phyloP scores from a whole-genome alignment of 208 protist genomes.

The Crithidia acanthocephali region DNA sequence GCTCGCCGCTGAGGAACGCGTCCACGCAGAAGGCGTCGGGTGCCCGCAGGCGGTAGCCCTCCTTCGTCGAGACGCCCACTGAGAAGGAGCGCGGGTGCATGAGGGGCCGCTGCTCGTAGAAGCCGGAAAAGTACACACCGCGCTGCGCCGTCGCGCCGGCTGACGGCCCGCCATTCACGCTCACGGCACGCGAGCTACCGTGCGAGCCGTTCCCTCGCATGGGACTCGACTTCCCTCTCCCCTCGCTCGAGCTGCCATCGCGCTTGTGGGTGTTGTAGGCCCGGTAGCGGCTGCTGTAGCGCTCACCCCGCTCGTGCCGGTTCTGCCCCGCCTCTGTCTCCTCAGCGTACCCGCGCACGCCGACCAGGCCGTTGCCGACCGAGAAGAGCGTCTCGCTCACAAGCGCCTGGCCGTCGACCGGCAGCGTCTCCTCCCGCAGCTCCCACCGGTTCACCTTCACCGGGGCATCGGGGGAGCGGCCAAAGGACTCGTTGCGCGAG shows the following conservation, averaged over 20 bases:
- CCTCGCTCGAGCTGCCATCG: not conserved
- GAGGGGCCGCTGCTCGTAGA: constrained; percentile 68
- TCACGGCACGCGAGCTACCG: constrained; percentile 8
- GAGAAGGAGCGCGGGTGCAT: constrained; percentile 42
- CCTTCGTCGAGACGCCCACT: constrained; percentile 41
- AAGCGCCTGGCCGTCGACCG: constrained; percentile 38
- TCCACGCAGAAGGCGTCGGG: constrained; percentile 88
- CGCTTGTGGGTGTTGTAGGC: constrained; percentile 7
- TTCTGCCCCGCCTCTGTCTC: constrained; percentile 43
- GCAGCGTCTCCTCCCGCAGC: constrained; percentile 60
- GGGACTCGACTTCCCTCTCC: constrained; percentile 1
- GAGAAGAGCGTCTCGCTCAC: constrained; percentile 86
- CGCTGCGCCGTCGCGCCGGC: constrained; percentile 12
- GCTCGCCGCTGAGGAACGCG: constrained; percentile 82
- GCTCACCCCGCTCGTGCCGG: constrained; percentile 17
- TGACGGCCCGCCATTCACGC: not conserved
- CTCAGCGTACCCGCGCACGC: constrained; percentile 81
- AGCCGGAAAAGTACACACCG: constrained; percentile 69
- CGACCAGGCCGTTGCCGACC: constrained; percentile 82
- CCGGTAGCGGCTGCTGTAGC: constrained; percentile 20
- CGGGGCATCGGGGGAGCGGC: constrained; percentile 13
- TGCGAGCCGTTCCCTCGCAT: constrained; percentile 1
- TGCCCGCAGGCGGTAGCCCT: constrained; percentile 72
- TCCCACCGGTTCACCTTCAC: constrained; percentile 66
- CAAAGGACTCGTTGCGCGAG: constrained; percentile 13